phyloP scores from a whole-genome alignment of 306 rosid genomes.

The Pueraria montana region DNA sequence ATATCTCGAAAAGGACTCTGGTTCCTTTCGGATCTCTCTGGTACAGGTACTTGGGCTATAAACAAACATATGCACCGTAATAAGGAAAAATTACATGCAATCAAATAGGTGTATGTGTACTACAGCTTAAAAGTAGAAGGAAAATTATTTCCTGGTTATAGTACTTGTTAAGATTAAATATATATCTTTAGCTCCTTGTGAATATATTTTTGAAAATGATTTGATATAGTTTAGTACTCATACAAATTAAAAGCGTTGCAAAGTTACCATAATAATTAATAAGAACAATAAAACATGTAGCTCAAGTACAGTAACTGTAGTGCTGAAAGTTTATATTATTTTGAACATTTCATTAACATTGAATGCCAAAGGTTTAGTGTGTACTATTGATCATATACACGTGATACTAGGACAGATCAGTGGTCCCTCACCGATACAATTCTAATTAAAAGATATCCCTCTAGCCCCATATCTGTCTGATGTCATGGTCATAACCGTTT shows the following conservation, averaged over 20 bases:
- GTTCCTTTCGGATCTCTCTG: constrained; percentile 40
- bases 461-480: constrained; percentile 62
- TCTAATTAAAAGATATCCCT: constrained; percentile 46
- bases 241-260: constrained; percentile 35
- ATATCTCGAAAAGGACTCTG: constrained; percentile 50
- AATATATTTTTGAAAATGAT: constrained; percentile 6
- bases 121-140: constrained; percentile 29
- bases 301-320: not conserved
- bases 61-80: constrained; percentile 37
- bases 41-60: constrained; percentile 31
- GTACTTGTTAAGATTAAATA: constrained; percentile 32
- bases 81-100: constrained; percentile 27
- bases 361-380: constrained; percentile 34
- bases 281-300: constrained; percentile 3
- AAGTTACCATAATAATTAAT: constrained; percentile 28
- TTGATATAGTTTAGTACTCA: constrained; percentile 19
- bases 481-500: constrained; percentile 82
- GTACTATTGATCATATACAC: constrained; percentile 45
- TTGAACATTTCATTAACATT: constrained; percentile 36
- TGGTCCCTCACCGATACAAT: constrained; percentile 55
- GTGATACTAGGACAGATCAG: constrained; percentile 45
- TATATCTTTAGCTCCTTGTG: not conserved
- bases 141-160: constrained; percentile 16
- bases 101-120: constrained; percentile 6
- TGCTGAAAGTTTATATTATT: constrained; percentile 9